Base-by-base conservation (phyloP, 169 alveolate species). In the Cryptosporidium sp. region DNA sequence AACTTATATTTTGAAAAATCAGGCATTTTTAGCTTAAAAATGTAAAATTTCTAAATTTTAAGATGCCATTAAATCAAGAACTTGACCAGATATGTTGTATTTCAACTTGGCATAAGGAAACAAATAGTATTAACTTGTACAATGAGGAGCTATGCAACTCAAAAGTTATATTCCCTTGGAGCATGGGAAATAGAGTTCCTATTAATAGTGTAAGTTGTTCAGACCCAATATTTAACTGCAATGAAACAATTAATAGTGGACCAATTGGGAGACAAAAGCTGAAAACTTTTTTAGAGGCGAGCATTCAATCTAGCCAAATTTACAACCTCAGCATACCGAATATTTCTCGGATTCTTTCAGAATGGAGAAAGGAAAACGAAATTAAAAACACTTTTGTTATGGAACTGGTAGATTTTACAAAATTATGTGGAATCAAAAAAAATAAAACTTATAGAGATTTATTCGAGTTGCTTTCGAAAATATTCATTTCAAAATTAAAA, bases 31-130 rank as follows among this genome's bases (percentile, higher is more conserved):
- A 10, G 67, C 0, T 21, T 26, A 26, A 56, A 69, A 21, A 69
- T 69, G 56, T 51, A 69, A 37, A 4, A 18, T 39, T 31, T 42
- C 21, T 23, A 69, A 29, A 21, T 51, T 31, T 26, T 10, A 35
- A 70, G 48, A 70, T 70, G 85, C 26, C 68, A 58, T n/a, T 3
- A 26, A 33, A 29, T 53, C 70, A 60, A 23, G 68, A 56, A 52
- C 68, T 35, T 33, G 71, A 60, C 35, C 26, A 16, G n/a, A 37
- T n/a, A 23, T 73, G 86, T 31, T 73, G 86, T 31, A 73, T 73
- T 73, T 73, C 86, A 73, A 73, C 26, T 56, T 73, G 86, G 86
- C 86, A 73, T 42, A 73, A 31, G 52, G 86, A 73, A 31, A 8
- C 70, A 56, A 69, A 42, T 23, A 44, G 4, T 29, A 10, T 53